These are phyloP conservation scores for Raddia distichophylla DNA, from an alignment of 176 grass and related monocot species.

Conservation along the genomic window DNA sequence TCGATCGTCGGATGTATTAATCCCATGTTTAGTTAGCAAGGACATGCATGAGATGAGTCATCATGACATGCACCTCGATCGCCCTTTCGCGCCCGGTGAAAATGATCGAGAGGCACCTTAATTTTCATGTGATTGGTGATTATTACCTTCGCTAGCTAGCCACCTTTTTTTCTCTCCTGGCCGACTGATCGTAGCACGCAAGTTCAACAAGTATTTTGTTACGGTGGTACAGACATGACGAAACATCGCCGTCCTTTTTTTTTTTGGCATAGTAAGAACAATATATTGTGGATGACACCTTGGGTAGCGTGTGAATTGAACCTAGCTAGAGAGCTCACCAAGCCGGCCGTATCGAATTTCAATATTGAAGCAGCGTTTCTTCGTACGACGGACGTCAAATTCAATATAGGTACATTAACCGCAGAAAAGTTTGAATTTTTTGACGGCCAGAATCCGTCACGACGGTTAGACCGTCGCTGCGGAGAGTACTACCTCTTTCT, in stretches of 20 bases:
- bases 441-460: no score
- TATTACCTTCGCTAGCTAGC: background rate
- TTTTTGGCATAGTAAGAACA: no score
- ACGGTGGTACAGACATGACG: background rate
- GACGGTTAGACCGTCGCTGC: no score
- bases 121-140: constrained; percentile 27
- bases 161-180: background rate
- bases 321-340: background rate
- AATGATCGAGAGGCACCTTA: background rate
- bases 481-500: no score
- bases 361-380: background rate
- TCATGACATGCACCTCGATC: constrained; percentile 6
- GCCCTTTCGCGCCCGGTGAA: background rate
- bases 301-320: background rate
- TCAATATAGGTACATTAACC: background rate
- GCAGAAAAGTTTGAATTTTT: no score
- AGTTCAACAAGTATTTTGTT: background rate
- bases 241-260: background rate
- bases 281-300: background rate
- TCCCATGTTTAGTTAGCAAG: background rate
- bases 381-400: background rate
- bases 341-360: no score
- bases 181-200: background rate
- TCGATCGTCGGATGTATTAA: background rate
- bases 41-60: background rate